These are phyloP conservation scores for Helicocarpus griseus DNA, from an alignment of 2,329 filamentous ascomycete genomes.

Conservation along the genomic window DNA sequence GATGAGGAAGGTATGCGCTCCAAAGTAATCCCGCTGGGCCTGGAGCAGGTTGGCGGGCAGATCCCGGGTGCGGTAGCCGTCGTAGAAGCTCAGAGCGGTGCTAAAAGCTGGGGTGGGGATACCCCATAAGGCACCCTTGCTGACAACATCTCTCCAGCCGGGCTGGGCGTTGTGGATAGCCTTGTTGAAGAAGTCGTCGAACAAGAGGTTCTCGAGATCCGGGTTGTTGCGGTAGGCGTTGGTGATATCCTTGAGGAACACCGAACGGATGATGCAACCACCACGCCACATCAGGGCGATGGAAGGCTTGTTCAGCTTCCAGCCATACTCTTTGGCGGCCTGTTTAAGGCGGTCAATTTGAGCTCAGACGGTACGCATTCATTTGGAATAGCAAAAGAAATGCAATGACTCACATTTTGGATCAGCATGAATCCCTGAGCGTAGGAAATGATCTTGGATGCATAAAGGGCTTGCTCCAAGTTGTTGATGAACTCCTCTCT, in stretches of 20 bases:
- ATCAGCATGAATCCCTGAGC: constrained; percentile 99
- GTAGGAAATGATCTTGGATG: constrained; percentile 99
- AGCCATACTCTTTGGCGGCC: constrained; percentile 90
- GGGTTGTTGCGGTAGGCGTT: constrained; percentile 89
- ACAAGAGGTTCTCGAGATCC: constrained; percentile 94
- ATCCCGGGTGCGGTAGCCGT: constrained; percentile 95
- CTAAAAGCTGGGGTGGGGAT: constrained; percentile 95
- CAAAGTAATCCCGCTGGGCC: constrained; percentile 99
- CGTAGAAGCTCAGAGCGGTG: constrained; percentile 96
- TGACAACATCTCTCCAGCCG: constrained; percentile 83
- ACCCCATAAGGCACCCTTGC: constrained; percentile 85
- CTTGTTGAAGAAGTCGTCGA: constrained; percentile 99
- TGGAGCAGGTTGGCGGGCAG: constrained; percentile 97
- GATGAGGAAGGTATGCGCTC: constrained; percentile 81
- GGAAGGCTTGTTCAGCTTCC: constrained; percentile 99
- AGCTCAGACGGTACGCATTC: background rate
- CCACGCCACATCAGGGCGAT: constrained; percentile 99
- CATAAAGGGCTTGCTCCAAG: constrained; percentile 97
- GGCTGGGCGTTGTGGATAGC: constrained; percentile 94
- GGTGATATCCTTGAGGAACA: constrained; percentile 99
- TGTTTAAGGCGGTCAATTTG: constrained; percentile 34
- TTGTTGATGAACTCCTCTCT: constrained; percentile 90
- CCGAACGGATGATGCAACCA: constrained; percentile 98
- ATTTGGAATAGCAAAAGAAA: background rate
- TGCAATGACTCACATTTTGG: constrained; percentile 63